Evolutionary conservation across 1,284 basidiomycete genomes (phyloP).

Genomic region (Tilletia indica): DNA sequence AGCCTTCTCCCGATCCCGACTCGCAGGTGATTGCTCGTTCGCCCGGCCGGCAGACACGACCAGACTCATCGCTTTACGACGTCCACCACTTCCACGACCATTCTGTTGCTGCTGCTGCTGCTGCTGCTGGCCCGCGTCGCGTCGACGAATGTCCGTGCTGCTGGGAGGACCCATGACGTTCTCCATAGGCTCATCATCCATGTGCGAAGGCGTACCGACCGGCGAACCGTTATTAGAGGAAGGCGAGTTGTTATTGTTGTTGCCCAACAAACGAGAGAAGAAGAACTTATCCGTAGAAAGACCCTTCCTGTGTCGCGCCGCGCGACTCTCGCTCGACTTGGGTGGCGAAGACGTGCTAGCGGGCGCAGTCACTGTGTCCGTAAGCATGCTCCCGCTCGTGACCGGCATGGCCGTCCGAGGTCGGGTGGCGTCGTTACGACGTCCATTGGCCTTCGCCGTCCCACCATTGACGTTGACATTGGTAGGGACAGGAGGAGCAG

Average conservation of each 20-base stretch:
- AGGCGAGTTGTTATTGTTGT: background rate
- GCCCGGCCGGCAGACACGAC: constrained; percentile 33
- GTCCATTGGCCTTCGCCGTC: background rate
- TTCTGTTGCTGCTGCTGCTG: too few relatives aligned
- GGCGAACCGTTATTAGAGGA: background rate
- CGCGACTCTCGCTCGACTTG: constrained; percentile 9
- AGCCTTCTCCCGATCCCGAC: constrained; percentile 29
- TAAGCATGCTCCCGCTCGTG: background rate
- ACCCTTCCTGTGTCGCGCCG: constrained; percentile 43
- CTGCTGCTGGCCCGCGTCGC: background rate
- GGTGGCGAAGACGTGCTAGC: background rate
- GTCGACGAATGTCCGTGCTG: background rate
- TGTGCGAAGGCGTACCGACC: background rate
- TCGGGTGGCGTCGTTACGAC: background rate
- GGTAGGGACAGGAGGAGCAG: too few relatives aligned
- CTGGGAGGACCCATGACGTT: background rate
- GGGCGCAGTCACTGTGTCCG: constrained; percentile 18
- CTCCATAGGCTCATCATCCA: background rate
- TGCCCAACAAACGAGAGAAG: constrained; percentile 39
- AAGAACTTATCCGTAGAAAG: constrained; percentile 51
- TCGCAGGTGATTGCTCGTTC: constrained; percentile 28
- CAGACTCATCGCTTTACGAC: constrained; percentile 49
- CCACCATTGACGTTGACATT: too few relatives aligned
- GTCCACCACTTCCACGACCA: constrained; percentile 19
- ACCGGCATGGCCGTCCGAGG: constrained; percentile 7